Conservation (phyloP, 768 basidiomycete species). For the Peribolospora baueri region DNA sequence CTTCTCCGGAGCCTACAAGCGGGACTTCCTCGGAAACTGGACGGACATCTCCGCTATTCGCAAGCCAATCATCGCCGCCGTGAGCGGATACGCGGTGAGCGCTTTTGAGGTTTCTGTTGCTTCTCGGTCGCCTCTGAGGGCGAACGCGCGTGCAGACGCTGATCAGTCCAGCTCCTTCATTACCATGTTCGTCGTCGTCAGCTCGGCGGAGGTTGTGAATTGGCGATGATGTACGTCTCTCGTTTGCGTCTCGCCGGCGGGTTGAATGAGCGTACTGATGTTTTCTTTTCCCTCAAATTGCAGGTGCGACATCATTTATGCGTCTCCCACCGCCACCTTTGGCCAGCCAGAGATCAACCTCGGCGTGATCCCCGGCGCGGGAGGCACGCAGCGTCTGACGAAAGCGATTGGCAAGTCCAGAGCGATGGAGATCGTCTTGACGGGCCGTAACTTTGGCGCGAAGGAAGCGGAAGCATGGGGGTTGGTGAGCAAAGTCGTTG, state of each 20-base stretch:
- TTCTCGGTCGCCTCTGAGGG: neutral
- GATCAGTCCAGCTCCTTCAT: neutral
- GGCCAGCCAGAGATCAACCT: constrained; percentile 93
- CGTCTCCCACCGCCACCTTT: constrained; percentile 68
- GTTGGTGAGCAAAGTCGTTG: constrained; percentile 56
- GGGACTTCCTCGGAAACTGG: constrained; percentile 66
- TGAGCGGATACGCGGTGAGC: constrained; percentile 65
- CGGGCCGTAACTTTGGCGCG: constrained; percentile 41
- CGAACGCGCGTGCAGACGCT: neutral
- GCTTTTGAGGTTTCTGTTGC: too few relatives aligned
- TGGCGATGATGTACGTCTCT: constrained; percentile 52
- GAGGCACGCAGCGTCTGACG: constrained; percentile 76
- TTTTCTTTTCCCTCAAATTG: neutral
- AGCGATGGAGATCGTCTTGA: constrained; percentile 81
- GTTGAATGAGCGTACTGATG: neutral
- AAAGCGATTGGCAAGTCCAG: constrained; percentile 70
- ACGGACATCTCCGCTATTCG: constrained; percentile 40
- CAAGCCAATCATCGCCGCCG: constrained; percentile 89
- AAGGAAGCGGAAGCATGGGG: constrained; percentile 70
- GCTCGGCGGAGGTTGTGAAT: constrained; percentile 93
- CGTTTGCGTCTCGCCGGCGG: too few relatives aligned
- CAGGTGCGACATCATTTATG: constrained; percentile 66
- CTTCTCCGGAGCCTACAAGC: constrained; percentile 66
- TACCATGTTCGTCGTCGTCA: constrained; percentile 16
- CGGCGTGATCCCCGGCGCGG: constrained; percentile 81